These are phyloP conservation scores for Septoria linicola DNA, from an alignment of 2,329 filamentous ascomycete genomes.

Conservation along the genomic window DNA sequence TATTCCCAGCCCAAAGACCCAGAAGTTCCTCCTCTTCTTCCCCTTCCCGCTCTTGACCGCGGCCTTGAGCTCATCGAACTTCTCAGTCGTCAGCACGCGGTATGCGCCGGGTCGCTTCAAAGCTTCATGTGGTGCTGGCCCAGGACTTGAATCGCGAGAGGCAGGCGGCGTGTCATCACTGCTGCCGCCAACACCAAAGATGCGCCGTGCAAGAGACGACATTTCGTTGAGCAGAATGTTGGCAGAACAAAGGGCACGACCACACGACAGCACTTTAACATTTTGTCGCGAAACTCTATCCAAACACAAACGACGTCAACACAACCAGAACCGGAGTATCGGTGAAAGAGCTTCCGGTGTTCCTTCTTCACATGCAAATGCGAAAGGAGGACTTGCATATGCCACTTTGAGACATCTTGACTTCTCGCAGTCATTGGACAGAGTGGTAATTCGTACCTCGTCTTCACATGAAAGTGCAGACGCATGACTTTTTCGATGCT, in stretches of 20 bases:
- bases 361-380: constrained; percentile 7
- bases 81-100: constrained; percentile 53
- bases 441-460: neutral
- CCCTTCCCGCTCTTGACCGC: constrained; percentile 38
- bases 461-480: neutral
- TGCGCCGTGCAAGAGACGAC: constrained; percentile 38
- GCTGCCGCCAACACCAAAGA: constrained; percentile 32
- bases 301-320: neutral
- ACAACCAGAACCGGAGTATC: neutral
- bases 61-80: constrained; percentile 46
- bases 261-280: neutral
- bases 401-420: no score
- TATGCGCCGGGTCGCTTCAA: constrained; percentile 40
- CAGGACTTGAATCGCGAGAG: constrained; percentile 44
- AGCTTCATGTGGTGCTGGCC: constrained; percentile 37
- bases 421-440: neutral
- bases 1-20: constrained; percentile 84
- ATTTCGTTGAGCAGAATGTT: constrained; percentile 22
- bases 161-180: constrained; percentile 35
- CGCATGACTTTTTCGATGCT: neutral
- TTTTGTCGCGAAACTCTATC: neutral
- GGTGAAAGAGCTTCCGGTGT: no score
- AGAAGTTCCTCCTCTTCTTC: constrained; percentile 69
- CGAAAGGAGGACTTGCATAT: neutral
- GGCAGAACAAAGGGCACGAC: neutral